phyloP scores from a whole-genome alignment of 257 asterid species.

The Nicotiana otophora region DNA sequence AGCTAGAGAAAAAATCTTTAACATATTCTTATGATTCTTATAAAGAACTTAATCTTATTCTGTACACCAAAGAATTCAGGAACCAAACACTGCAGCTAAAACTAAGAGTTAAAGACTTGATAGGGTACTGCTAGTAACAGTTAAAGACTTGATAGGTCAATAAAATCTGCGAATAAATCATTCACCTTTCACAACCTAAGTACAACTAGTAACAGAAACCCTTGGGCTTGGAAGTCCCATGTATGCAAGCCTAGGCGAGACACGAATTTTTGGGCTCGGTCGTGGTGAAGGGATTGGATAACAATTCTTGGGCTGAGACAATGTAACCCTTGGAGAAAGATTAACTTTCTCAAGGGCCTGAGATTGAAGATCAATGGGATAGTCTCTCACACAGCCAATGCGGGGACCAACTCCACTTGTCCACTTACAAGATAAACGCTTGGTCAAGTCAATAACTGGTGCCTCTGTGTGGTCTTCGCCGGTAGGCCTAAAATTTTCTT shows the following conservation, averaged over 20 bases:
- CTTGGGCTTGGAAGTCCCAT: slow-evolving; percentile 59
- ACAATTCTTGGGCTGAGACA: slow-evolving; percentile 14
- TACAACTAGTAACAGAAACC: slow-evolving; percentile 11
- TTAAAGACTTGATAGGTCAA: neutral
- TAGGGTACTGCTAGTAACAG: too few relatives aligned
- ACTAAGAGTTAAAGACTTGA: neutral
- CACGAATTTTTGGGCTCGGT: slow-evolving; percentile 40
- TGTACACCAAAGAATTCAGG: neutral
- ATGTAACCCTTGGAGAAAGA: slow-evolving; percentile 39
- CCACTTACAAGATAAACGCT: slow-evolving; percentile 55
- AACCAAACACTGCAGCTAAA: neutral
- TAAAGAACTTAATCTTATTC: neutral
- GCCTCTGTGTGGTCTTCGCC: slow-evolving; percentile 13
- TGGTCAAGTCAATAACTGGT: slow-evolving; percentile 36
- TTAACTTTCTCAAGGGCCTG: slow-evolving; percentile 55
- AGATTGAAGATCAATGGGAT: slow-evolving; percentile 56
- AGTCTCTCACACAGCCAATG: slow-evolving; percentile 71
- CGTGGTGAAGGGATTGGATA: slow-evolving; percentile 60
- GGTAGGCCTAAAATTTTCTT: slow-evolving; percentile 9
- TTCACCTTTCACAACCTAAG: neutral
- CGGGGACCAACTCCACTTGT: slow-evolving; percentile 57
- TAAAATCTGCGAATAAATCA: neutral
- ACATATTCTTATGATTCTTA: neutral
- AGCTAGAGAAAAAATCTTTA: neutral
- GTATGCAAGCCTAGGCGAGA: slow-evolving; percentile 52